Base-by-base conservation (phyloP, 2,329 filamentous ascomycete genomes). In the Botryotinia convoluta region DNA sequence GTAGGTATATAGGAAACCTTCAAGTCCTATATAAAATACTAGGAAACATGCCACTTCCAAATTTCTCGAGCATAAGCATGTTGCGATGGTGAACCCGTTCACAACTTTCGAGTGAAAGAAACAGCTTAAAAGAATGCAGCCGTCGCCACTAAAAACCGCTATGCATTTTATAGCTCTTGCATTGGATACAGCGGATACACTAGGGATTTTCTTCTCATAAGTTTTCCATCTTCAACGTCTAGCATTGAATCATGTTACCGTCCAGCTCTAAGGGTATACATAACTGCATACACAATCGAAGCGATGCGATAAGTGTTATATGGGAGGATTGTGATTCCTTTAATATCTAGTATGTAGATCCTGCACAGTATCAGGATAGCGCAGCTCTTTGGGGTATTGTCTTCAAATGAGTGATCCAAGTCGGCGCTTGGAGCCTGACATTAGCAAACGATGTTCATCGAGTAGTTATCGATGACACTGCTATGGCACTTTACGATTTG, bases 61-160 rank as follows among this genome's bases (percentile, higher is more conserved):
- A 9, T 57, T 57, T 32, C n/a, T 57, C 51, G 14, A 57, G n/a
- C 16, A 29, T 18, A 4, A 29, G 14, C 16, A 57, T 29, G 22
- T 39, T 39, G 35, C 8, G 42, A 65, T 44, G 29, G 29, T 26
- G 32, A 44, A 65, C 4, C 29, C 10, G 22, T n/a, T 67, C 22
- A 37, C 44, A 51, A 10, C 63, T 67, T 67, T 67, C 44, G 29
- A 67, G 44, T 51, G 63, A 51, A 51, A 67, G 63, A 9, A 35
- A 8, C 14, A 10, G 35, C 48, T n/a, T 20, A 2, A 22, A 29
- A n/a, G 26, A 39, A 44, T 32, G n/a, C 16, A 29, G 37, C 14
- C 22, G 9, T 29, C 1, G 2, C 6, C 16, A 18, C 26, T 22
- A 44, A 44, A 44, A 44, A 29, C 12, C 14, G 26, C n/a, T 44